These are phyloP conservation scores for Odontarrhena argentea DNA, from an alignment of 345 rosid species.

Conservation along the genomic window DNA sequence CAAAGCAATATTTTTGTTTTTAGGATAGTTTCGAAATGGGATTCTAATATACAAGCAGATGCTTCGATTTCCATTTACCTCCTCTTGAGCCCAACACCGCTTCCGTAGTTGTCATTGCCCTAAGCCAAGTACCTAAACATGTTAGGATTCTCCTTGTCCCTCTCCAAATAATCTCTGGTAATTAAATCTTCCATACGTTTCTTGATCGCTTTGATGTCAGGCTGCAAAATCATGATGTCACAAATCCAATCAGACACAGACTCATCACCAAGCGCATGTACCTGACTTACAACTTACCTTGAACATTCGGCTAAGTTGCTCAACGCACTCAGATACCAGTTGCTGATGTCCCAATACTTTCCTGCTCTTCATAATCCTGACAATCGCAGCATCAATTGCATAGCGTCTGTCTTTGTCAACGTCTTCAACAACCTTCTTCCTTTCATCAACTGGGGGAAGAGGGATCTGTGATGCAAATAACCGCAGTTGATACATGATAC, in stretches of 20 bases:
- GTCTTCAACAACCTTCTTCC: conserved; percentile 91
- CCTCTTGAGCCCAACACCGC: conserved; percentile 14
- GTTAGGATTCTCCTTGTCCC: conserved; percentile 79
- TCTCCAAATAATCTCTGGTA: conserved; percentile 84
- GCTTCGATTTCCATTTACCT: conserved; percentile 16
- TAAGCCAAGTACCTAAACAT: conserved; percentile 79
- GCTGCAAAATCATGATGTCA: conserved; percentile 50
- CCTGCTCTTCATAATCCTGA: conserved; percentile 96
- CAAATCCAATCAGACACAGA: not conserved
- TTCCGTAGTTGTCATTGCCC: not conserved
- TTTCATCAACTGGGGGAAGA: conserved; percentile 90
- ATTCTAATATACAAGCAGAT: conserved; percentile 41
- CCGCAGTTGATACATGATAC: not conserved
- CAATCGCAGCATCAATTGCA: conserved; percentile 96
- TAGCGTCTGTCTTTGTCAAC: conserved; percentile 90
- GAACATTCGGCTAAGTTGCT: conserved; percentile 93
- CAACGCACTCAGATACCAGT: conserved; percentile 83
- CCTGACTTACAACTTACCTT: conserved; percentile 52
- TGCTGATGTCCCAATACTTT: conserved; percentile 86
- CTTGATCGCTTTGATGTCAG: conserved; percentile 94
- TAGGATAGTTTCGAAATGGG: conserved; percentile 22
- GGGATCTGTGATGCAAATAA: conserved; percentile 63
- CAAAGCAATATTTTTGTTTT: conserved; percentile 15
- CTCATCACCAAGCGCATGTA: not conserved
- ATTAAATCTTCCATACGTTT: conserved; percentile 93